Evolutionary conservation across 331 rosid genomes (phyloP).

Genomic region (Saraca asoca): DNA sequence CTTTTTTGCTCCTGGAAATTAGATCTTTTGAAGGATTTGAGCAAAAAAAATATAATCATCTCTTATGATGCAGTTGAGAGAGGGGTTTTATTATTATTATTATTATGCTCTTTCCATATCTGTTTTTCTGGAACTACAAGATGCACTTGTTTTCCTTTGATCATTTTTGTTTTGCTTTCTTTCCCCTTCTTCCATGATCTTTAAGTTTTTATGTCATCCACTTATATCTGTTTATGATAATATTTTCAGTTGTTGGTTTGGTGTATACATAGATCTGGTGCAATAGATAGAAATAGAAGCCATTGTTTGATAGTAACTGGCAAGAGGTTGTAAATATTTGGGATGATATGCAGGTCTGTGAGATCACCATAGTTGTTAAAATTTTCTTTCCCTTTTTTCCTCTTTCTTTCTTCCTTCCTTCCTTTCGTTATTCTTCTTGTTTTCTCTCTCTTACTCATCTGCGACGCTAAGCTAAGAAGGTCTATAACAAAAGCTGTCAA

Average conservation of each 20-base stretch:
- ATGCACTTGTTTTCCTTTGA: constrained; percentile 52
- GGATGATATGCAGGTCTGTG: constrained; percentile 68
- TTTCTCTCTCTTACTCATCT: constrained; percentile 47
- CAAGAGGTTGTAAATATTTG: constrained; percentile 21
- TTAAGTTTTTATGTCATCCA: constrained; percentile 35
- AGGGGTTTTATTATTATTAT: constrained; percentile 28
- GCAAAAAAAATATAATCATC: constrained; percentile 49
- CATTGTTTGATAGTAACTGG: constrained; percentile 21
- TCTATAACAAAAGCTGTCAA: constrained; percentile 54
- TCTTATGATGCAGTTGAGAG: constrained; percentile 49
- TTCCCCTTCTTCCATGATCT: constrained; percentile 51
- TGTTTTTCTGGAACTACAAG: constrained; percentile 46
- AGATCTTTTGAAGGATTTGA: constrained; percentile 44
- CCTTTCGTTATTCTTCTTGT: constrained; percentile 36
- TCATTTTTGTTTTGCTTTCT: constrained; percentile 52
- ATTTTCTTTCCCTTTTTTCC: constrained; percentile 45
- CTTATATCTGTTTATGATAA: constrained; percentile 50
- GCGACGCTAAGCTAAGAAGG: constrained; percentile 56
- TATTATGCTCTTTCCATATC: constrained; percentile 41
- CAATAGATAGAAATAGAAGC: constrained; percentile 61
- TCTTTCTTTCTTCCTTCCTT: constrained; percentile 21
- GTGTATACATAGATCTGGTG: constrained; percentile 84
- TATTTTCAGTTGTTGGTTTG: constrained; percentile 50
- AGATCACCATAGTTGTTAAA: constrained; percentile 70
- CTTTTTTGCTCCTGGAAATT: constrained; percentile 35